A percentile compares a stretch with the other conserved stretches of the same genome.
Conservation (phyloP, 139 green algal species). For the Nannochloris sp. region DNA sequence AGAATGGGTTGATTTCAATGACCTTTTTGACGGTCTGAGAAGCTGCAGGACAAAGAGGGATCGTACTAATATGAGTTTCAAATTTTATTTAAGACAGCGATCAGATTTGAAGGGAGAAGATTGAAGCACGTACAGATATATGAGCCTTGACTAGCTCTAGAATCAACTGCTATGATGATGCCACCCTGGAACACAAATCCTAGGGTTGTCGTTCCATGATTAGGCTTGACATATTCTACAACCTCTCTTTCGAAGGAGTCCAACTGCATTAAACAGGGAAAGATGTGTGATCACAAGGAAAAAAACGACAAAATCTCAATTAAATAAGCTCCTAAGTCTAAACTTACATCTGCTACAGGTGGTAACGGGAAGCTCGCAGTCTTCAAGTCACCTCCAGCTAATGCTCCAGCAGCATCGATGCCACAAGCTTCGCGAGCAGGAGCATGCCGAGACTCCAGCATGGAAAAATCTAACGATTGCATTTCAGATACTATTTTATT, state of each 20-base stretch:
- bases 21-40: constrained; percentile 98
- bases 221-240: constrained; percentile 93
- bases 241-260: constrained; percentile 91
- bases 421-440: neutral
- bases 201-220: constrained; percentile 96
- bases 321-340: neutral
- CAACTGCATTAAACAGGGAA: constrained; percentile 55
- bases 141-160: constrained; percentile 88
- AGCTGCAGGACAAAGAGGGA: constrained; percentile 34
- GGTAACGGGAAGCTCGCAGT: neutral
- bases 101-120: neutral
- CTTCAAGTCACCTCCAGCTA: neutral
- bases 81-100: neutral
- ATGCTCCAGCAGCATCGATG: neutral
- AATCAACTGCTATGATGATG: constrained; percentile 97
- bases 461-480: neutral
- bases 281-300: neutral
- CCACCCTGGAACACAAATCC: constrained; percentile 96
- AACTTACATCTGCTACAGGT: neutral
- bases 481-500: no score
- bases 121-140: constrained; percentile 82
- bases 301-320: neutral
- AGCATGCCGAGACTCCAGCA: neutral
- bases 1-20: constrained; percentile 98
- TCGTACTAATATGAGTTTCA: neutral